Evolutionary conservation across 768 basidiomycete species (phyloP), one percentile per base, ranked within the genome.

Genomic region (Hypholoma fasciculare): DNA sequence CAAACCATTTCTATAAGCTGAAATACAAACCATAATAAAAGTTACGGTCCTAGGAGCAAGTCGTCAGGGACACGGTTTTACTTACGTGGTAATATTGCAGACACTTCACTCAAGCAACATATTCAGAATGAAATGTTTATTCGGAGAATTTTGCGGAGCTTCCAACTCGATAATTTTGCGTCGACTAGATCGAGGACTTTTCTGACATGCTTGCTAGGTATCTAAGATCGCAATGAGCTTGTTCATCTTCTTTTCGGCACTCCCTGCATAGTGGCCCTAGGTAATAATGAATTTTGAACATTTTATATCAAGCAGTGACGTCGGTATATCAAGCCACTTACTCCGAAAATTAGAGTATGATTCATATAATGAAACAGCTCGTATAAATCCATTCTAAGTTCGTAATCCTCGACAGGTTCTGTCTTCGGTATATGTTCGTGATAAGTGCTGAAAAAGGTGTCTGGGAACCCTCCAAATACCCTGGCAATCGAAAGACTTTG

Each of bases 291-390:
- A 2, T 23, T 23, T 23, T 23, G 23, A 23, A 23, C 23, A 23
- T 23, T 23, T 23, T 23, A 23, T 23, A 23, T 23, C 23, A 23
- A 23, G n/a, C 23, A 23, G 23, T 23, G 23, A 23, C 13, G 39
- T 27, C 53, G 36, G 16, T 49, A 59, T 49, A n/a, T 23, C 12
- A 7, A 49, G 37, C 36, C 8, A 75, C 87, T 74, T 66, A 91
- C 90, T 58, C 89, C 89, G 65, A 92, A 92, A 4, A 93, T 68
- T 4, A 90, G 73, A 0, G 90, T 90, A 65, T 93, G 91, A 63
- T 93, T 93, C 61, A 92, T 72, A 65, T 91, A 90, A 70, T 93
- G 91, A 61, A 89, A 93, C 26, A 92, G 71, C 69, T 90, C 83
- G 62, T 93, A 92, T n/a, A 92, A 70, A 51, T 88, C 82, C 34